These are phyloP conservation scores for Colletotrichum tropicale DNA, from an alignment of 2,329 filamentous ascomycete species.

Conservation along the genomic window DNA sequence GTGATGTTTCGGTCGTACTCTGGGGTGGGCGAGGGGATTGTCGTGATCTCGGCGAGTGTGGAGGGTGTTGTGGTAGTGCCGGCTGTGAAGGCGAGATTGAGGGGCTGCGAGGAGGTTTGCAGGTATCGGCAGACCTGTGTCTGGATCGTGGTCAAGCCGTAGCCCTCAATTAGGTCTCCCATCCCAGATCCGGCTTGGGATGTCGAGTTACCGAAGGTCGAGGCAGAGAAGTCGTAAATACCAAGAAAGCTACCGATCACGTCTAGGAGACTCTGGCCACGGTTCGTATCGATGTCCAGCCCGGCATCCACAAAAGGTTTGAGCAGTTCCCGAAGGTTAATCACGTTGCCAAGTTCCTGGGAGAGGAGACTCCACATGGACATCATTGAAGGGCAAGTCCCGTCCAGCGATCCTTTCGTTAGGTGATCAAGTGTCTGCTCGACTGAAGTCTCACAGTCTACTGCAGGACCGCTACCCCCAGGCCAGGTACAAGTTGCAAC, in stretches of 20 bases:
- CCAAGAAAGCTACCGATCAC: not conserved
- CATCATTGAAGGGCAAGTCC: conserved; percentile 36
- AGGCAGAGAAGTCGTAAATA: conserved; percentile 30
- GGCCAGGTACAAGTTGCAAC: conserved; percentile 38
- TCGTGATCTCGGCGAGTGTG: conserved; percentile 6
- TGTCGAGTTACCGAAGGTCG: conserved; percentile 25
- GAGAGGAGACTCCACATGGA: conserved; percentile 32
- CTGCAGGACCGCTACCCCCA: conserved; percentile 29
- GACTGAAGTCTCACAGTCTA: conserved; percentile 35
- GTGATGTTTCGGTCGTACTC: conserved; percentile 30
- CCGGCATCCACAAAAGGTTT: conserved; percentile 3
- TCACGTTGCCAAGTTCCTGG: conserved; percentile 31
- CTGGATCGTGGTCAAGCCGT: conserved; percentile 33
- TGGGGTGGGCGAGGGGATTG: not conserved
- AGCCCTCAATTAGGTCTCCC: conserved; percentile 33
- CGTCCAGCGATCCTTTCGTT: conserved; percentile 37
- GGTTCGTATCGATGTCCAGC: not conserved
- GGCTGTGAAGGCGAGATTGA: conserved; percentile 36
- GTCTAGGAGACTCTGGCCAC: not conserved
- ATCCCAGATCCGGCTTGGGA: conserved; percentile 28
- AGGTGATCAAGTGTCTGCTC: conserved; percentile 36
- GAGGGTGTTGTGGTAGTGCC: conserved; percentile 31
- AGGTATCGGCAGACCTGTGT: conserved; percentile 38
- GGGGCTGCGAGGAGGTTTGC: conserved; percentile 30
- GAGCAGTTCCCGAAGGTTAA: conserved; percentile 4